Evolutionary conservation across 352 stramenopile genomes (phyloP), one percentile per base, ranked within the genome.

Genomic region (Sclerospora graminicola): DNA sequence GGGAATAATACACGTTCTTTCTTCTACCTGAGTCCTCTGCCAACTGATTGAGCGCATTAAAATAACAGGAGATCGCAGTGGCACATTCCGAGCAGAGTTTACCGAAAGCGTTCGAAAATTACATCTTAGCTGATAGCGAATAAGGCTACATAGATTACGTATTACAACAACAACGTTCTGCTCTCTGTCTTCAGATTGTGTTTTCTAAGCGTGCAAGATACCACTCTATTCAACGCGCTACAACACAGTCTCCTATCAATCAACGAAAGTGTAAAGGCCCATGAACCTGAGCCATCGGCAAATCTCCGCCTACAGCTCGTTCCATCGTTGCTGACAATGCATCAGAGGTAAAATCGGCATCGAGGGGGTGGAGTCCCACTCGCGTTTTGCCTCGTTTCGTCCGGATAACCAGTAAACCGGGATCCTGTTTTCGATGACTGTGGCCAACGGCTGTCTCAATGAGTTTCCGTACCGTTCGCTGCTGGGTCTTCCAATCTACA

Each of bases 401-500:
- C 14, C 76, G 75, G 13, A 91, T 42, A 2, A 91, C 48, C 16
- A 91, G 34, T 54, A 91, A 33, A 6, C 60, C 53, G 3, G 79
- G 67, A 9, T 70, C 45, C 27, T 72, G 47, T 32, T 66, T 26
- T 28, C 37, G 36, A 32, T 63, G 24, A 23, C 39, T 61, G 32
- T 43, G 51, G 9, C 52, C 48, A 24, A 41, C 41, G 1, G 27
- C 47, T 1, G 47, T 43, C 23, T 53, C 63, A 8, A 82, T 20
- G 14, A 89, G 36, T 44, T 83, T 84, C 27, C 64, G 66, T 8
- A 85, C 52, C 2, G 48, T 46, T 30, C 62, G 64, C 30, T 65
- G 35, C 54, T 91, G 71, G 6, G 68, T 69, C 41, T 84, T 84
- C 62, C 60, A 80, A 54, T 88, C 69, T 15, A 91, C 76, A 41